These are phyloP conservation scores for Casaregolazyma suthepensis DNA, from an alignment of 1,139 yeast genomes.

Conservation along the genomic window DNA sequence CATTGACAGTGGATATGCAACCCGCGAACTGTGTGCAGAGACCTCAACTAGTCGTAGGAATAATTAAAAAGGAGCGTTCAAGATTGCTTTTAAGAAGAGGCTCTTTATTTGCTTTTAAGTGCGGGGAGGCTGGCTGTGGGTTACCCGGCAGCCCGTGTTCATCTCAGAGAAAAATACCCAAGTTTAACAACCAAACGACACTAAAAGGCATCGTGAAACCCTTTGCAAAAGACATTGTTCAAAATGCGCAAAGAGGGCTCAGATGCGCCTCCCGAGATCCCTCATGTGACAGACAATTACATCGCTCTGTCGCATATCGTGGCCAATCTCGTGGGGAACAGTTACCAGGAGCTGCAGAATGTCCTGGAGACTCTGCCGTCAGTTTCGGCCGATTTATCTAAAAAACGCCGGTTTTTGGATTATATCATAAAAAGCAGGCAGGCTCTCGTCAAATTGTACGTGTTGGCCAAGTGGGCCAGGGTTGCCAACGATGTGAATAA, in stretches of 20 bases:
- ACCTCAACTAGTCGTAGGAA: not conserved
- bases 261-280: conserved; percentile 36
- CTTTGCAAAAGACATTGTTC: not conserved
- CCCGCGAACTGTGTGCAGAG: not conserved
- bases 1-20: not conserved
- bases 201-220: not conserved
- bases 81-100: not conserved
- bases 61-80: not conserved
- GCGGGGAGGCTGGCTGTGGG: not conserved
- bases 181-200: not conserved
- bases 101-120: not conserved
- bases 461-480: conserved; percentile 80
- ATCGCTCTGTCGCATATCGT: conserved; percentile 57
- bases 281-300: conserved; percentile 72
- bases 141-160: not conserved
- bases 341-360: conserved; percentile 59
- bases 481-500: conserved; percentile 63
- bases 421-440: conserved; percentile 66
- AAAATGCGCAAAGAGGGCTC: not conserved
- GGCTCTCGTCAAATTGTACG: conserved; percentile 76
- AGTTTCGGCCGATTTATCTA: conserved; percentile 50
- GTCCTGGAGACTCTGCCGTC: conserved; percentile 55
- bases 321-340: conserved; percentile 53
- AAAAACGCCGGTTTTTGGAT: conserved; percentile 64
- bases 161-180: not conserved